Base-by-base conservation (phyloP, 352 stramenopile species). In the Phytophthora capsici region DNA sequence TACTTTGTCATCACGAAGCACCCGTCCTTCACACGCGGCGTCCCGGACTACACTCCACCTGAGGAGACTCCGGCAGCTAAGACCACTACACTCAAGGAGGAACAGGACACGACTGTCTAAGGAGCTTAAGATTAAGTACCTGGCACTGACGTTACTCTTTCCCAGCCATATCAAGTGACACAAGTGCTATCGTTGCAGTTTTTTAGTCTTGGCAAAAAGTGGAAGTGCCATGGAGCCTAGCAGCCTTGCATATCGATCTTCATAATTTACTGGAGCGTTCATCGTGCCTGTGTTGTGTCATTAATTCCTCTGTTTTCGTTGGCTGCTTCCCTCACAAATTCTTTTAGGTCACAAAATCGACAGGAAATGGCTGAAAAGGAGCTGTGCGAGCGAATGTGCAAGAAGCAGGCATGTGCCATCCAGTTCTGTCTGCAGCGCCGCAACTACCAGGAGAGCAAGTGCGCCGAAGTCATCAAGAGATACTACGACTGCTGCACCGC, bases 1-100 rank as follows among this genome's bases (percentile, higher is more conserved):
- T 95, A 88, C 71, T 95, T 88, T 66, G 87, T 94, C 60, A 95
- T 95, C 77, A 94, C 77, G 67, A 94, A 93, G 77, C 84, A 93
- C 63, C 87, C 87, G 43, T 94, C 85, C 6, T 95, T 95, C 73
- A 92, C 87, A 41, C 86, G 87, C 22, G 87, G 87, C 6, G 70
- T 95, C 25, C 87, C 87, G 34, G 85, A 95, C 64, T 95, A 95
- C 65, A 83, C 86, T 22, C 87, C 87, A 13, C 87, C 87, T 34
- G 69, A 83, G 16, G 73, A 84, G 47, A 85, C 78, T 17, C 66
- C 68, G n/a, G 59, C 56, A 32, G 62, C 70, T 45, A 77, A 67
- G 36, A 20, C 57, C 26, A 51, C 53, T 25, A 53, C 52, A 19
- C 12, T 70, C 41, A 68, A 63, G 56, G 55, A 75, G 49, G 68